A percentile compares a stretch with the other conserved stretches of the same genome.
phyloP scores from a whole-genome alignment of 2,329 filamentous ascomycete species.

The Hirsutella thompsonii region DNA sequence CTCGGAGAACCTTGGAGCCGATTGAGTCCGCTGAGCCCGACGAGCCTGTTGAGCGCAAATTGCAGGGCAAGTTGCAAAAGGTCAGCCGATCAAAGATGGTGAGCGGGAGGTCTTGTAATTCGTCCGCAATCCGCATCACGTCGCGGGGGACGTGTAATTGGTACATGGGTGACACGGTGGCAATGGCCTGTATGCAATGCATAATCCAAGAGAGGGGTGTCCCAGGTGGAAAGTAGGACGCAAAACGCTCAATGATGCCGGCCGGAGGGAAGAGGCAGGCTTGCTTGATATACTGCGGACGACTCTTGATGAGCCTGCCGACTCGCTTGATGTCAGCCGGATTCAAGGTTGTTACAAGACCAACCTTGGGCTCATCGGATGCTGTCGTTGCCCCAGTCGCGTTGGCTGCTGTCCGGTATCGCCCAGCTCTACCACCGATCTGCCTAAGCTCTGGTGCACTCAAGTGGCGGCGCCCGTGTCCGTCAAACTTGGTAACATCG shows the following conservation, averaged over 20 bases:
- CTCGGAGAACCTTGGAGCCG: slow-evolving; percentile 50
- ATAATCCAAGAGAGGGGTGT: slow-evolving; percentile 79
- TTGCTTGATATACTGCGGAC: slow-evolving; percentile 51
- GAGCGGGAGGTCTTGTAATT: slow-evolving; percentile 60
- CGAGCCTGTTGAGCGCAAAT: slow-evolving; percentile 36
- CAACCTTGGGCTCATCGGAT: slow-evolving; percentile 30
- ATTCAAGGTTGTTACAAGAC: slow-evolving; percentile 70
- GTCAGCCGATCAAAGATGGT: slow-evolving; percentile 62
- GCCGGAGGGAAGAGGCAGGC: slow-evolving; percentile 68
- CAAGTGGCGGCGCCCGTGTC: slow-evolving; percentile 42
- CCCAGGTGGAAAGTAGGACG: slow-evolving; percentile 65
- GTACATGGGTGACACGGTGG: slow-evolving; percentile 51
- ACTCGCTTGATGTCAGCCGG: slow-evolving; percentile 53
- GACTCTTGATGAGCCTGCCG: slow-evolving; percentile 44
- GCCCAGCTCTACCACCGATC: slow-evolving; percentile 83
- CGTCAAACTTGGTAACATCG: slow-evolving; percentile 59
- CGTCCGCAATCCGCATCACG: slow-evolving; percentile 54
- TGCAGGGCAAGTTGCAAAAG: slow-evolving; percentile 59
- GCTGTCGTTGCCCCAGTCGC: slow-evolving; percentile 4
- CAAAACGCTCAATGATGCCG: slow-evolving; percentile 59
- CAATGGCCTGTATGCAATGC: slow-evolving; percentile 58
- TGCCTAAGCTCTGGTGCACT: slow-evolving; percentile 76
- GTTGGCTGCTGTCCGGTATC: slow-evolving; percentile 55
- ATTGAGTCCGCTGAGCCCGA: slow-evolving; percentile 9
- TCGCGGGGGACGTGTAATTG: slow-evolving; percentile 48